Percentiles rank a stretch among this genome's conserved stretches.
phyloP scores from a whole-genome alignment of 2,329 filamentous ascomycete genomes.

The Trichocomaceae sp. region DNA sequence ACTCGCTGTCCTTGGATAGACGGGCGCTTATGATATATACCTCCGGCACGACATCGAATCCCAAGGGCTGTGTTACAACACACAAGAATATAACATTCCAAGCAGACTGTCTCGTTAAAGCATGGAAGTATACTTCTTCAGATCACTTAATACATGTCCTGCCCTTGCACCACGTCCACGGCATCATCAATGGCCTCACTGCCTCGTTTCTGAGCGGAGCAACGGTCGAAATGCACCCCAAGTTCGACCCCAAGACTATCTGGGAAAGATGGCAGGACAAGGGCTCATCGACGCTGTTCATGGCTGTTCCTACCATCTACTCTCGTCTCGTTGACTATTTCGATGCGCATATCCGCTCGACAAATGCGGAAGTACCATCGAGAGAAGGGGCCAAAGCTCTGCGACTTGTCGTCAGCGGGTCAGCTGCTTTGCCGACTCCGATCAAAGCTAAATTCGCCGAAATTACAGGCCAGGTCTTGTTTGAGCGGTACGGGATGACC shows the following conservation, averaged over 20 bases:
- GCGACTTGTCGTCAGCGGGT: constrained; percentile 37
- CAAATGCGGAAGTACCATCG: constrained; percentile 27
- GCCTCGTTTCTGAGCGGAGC: constrained; percentile 42
- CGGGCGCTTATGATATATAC: constrained; percentile 40
- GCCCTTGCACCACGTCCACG: constrained; percentile 47
- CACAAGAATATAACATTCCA: constrained; percentile 36
- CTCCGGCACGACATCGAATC: constrained; percentile 36
- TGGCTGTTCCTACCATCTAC: constrained; percentile 48
- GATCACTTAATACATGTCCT: constrained; percentile 47
- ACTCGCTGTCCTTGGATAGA: constrained; percentile 22
- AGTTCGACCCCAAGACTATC: constrained; percentile 40
- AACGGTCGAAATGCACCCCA: constrained; percentile 43
- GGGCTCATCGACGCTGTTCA: constrained; percentile 43
- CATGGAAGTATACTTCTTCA: constrained; percentile 36
- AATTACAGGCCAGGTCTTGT: constrained; percentile 37
- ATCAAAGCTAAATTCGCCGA: constrained; percentile 36
- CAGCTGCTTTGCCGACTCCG: constrained; percentile 37
- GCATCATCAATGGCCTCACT: constrained; percentile 45
- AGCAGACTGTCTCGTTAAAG: constrained; percentile 25
- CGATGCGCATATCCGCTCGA: constrained; percentile 32
- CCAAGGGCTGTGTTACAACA: constrained; percentile 40
- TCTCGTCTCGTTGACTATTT: constrained; percentile 44
- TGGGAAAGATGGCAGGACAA: constrained; percentile 42
- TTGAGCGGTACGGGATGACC: constrained; percentile 47
- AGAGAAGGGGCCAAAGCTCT: constrained; percentile 29